A percentile compares a stretch with the other conserved stretches of the same genome.
phyloP scores from a whole-genome alignment of 805 yeast genomes.

The Starmerella sirachaensis region DNA sequence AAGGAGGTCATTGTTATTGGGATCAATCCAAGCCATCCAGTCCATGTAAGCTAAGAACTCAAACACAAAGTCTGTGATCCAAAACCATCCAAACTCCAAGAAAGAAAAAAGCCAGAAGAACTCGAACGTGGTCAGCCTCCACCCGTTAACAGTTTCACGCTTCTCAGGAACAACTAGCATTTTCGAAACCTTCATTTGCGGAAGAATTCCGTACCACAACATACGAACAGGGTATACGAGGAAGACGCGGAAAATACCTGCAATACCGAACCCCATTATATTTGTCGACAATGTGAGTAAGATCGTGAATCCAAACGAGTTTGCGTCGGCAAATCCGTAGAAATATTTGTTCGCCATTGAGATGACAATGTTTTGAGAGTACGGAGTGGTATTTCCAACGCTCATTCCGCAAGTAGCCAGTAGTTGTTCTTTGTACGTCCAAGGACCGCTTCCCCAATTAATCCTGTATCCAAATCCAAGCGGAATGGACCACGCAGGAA shows the following conservation, averaged over 20 bases:
- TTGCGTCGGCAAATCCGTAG: conserved; percentile 20
- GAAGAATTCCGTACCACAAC: conserved; percentile 44
- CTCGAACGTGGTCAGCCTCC: conserved; percentile 43
- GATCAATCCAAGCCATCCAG: conserved; percentile 52
- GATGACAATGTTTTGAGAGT: conserved; percentile 10
- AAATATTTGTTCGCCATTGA: conserved; percentile 11
- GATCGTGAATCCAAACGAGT: conserved; percentile 39
- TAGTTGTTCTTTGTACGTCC: conserved; percentile 23
- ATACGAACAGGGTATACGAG: conserved; percentile 41
- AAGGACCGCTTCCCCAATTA: conserved; percentile 45
- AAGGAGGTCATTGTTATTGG: conserved; percentile 38
- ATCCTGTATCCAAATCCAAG: conserved; percentile 11
- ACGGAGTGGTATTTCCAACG: conserved; percentile 20
- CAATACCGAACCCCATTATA: conserved; percentile 54
- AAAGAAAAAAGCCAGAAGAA: conserved; percentile 39
- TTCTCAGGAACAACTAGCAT: conserved; percentile 30
- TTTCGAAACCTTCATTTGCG: conserved; percentile 38
- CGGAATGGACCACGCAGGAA: conserved; percentile 14
- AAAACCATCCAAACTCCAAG: conserved; percentile 43
- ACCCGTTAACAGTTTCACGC: conserved; percentile 36
- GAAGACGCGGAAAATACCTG: conserved; percentile 51
- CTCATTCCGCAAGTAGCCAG: conserved; percentile 20
- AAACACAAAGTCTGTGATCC: conserved; percentile 59
- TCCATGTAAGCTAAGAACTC: conserved; percentile 48
- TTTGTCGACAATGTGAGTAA: conserved; percentile 45